Conservation (phyloP, 2,329 filamentous ascomycete genomes). For the Colletotrichum paranaense region DNA sequence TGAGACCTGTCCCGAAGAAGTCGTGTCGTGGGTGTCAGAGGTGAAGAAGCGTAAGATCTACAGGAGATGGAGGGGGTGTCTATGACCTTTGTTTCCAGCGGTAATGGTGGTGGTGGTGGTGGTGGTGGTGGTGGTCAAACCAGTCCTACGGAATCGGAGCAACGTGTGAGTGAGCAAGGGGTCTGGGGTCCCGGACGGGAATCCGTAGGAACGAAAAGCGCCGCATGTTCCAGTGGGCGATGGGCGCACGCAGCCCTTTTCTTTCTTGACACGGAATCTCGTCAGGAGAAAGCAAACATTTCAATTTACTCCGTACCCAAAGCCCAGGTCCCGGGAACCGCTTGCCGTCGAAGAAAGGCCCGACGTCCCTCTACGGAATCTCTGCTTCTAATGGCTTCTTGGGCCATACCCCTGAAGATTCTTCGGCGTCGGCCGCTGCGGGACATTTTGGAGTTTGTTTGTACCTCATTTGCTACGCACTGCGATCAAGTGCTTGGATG, state of each 20-base stretch:
- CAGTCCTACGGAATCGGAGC: not conserved
- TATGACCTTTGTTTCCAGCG: not conserved
- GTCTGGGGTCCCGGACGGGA: too few species aligned
- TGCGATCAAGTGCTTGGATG: not conserved
- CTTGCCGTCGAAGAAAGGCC: slow-evolving; percentile 9
- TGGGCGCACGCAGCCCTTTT: too few species aligned
- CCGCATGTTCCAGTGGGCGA: not conserved
- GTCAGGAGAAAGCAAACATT: not conserved
- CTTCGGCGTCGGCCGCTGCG: not conserved
- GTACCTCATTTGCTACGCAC: not conserved
- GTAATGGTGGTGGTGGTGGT: too few species aligned
- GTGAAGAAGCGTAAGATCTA: not conserved
- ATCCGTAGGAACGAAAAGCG: too few species aligned
- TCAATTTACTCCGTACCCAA: not conserved
- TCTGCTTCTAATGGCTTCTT: not conserved
- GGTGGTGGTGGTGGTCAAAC: not conserved
- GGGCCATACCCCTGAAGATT: not conserved
- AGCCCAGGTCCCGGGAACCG: slow-evolving; percentile 10
- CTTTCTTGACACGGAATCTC: too few species aligned
- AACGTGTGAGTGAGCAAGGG: not conserved
- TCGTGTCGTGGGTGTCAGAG: not conserved
- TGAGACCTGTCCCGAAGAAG: not conserved
- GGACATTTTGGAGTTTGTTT: not conserved
- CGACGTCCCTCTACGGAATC: not conserved
- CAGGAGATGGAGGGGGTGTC: not conserved